Evolutionary conservation across 129 eudicot genomes (phyloP), one percentile per base, ranked within the genome.

Genomic region (Apium graveolens): DNA sequence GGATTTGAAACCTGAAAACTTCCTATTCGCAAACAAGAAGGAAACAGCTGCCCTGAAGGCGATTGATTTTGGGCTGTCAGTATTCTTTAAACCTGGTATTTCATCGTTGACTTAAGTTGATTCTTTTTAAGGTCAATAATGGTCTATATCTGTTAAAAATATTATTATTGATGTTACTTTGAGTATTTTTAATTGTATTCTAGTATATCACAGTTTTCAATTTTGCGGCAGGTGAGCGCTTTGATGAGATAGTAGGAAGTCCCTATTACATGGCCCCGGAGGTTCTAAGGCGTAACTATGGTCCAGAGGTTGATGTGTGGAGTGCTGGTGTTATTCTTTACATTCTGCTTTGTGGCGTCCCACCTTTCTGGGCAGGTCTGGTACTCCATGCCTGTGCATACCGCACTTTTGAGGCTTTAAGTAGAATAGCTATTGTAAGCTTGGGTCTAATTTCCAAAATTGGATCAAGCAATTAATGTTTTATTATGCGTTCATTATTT

Each of bases 211-310:
- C 39, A 16, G 77, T 44, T 74, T 2, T 41, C 38, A 70, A 27
- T 76, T 5, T 70, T 34, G 37, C 14, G 53, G 55, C 86, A 84
- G 88, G 90, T 75, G 87, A 87, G 60, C 82, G 82, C 81, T 83
- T 88, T 75, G 27, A 85, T 26, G 92, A 88, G 82, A 89, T 88
- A 46, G 92, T 88, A 12, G 90, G 90, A 84, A 88, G 92, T 70
- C 92, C 92, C 11, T 88, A 88, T 72, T 88, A 88, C 60, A 89
- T 88, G 71, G 92, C 92, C 72, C 92, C 92, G 3, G 92, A 88
- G 79, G 92, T 88, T 65, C 63, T 88, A 41, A 80, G 80, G 71
- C 86, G 86, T 34, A 82, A 63, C 71, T 88, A 88, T 71, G 92
- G 92, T 65, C 92, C 84, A 26, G 92, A 88, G 82, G 45, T 77